Evolutionary conservation across 2,329 filamentous ascomycete genomes (phyloP).

Genomic region (Arthroderma sp.): DNA sequence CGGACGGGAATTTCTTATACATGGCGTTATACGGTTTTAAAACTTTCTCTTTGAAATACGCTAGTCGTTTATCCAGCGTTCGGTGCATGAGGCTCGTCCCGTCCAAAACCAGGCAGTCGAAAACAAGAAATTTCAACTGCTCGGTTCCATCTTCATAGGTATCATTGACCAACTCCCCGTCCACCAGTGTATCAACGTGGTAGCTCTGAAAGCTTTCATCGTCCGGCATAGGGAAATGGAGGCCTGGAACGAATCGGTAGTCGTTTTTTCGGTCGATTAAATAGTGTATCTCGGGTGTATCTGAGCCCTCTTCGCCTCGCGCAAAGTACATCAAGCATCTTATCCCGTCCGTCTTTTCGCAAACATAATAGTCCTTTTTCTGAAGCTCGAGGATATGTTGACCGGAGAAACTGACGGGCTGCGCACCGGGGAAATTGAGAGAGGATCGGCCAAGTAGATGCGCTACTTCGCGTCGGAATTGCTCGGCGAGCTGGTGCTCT

Average conservation of each 20-base stretch:
- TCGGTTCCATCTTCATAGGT: slow-evolving; percentile 51
- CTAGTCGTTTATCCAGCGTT: slow-evolving; percentile 76
- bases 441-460: slow-evolving; percentile 53
- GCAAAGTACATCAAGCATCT: slow-evolving; percentile 90
- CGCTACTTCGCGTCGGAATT: slow-evolving; percentile 61
- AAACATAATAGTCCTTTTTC: slow-evolving; percentile 83
- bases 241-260: slow-evolving; percentile 69
- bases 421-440: slow-evolving; percentile 68
- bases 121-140: slow-evolving; percentile 75
- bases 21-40: slow-evolving; percentile 65
- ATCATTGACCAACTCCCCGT: slow-evolving; percentile 88
- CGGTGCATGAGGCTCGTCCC: slow-evolving; percentile 61
- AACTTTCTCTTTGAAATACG: slow-evolving; percentile 67
- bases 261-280: slow-evolving; percentile 97
- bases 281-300: slow-evolving; percentile 62
- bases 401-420: slow-evolving; percentile 82
- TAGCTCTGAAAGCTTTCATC: slow-evolving; percentile 49
- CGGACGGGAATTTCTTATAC: slow-evolving; percentile 59
- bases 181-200: slow-evolving; percentile 69
- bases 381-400: slow-evolving; percentile 73
- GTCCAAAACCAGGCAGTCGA: slow-evolving; percentile 81
- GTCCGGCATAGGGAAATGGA: slow-evolving; percentile 67
- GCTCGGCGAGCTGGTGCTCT: slow-evolving; percentile 44
- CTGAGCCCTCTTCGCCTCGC: slow-evolving; percentile 37
- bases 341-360: slow-evolving; percentile 95